Evolutionary conservation across 2,329 filamentous ascomycete genomes (phyloP).

Genomic region (Cytospora schulzeri): DNA sequence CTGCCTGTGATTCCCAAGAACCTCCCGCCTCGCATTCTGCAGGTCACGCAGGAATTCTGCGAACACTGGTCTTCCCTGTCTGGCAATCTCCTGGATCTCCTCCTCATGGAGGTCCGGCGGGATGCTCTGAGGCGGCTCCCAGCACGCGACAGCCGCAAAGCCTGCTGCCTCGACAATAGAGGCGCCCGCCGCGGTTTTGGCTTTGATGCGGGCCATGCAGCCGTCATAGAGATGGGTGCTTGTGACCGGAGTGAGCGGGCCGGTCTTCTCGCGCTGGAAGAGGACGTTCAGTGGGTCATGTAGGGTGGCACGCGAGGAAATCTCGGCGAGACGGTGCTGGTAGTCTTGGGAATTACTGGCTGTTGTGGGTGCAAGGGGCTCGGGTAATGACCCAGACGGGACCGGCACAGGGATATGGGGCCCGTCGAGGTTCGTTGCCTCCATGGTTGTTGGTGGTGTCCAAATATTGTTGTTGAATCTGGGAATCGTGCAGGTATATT

Average conservation of each 20-base stretch:
- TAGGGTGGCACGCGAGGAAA: slow-evolving; percentile 1
- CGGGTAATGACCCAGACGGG: neutral
- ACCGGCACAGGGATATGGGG: neutral
- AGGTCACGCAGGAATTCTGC: neutral
- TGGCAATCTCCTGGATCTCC: neutral
- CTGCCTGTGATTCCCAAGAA: neutral
- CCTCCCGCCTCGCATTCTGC: neutral
- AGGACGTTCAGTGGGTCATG: slow-evolving; percentile 9
- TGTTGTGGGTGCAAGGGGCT: neutral
- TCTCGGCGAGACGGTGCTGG: slow-evolving; percentile 13
- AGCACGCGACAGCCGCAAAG: slow-evolving; percentile 14
- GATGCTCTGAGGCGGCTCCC: slow-evolving; percentile 10
- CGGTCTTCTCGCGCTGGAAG: slow-evolving; percentile 17
- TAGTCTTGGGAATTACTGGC: slow-evolving; percentile 1
- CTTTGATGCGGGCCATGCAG: slow-evolving; percentile 3
- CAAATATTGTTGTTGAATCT: too few species aligned
- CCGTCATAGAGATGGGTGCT: neutral
- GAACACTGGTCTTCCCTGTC: neutral
- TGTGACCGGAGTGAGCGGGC: neutral
- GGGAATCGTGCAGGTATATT: too few species aligned
- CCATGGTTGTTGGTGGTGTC: neutral
- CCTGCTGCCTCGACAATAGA: slow-evolving; percentile 14
- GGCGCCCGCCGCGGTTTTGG: slow-evolving; percentile 1
- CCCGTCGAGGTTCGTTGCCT: slow-evolving; percentile 8
- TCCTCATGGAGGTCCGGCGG: neutral